Evolutionary conservation across 2,329 filamentous ascomycete genomes (phyloP).

Genomic region (Emericellopsis cladophorae): DNA sequence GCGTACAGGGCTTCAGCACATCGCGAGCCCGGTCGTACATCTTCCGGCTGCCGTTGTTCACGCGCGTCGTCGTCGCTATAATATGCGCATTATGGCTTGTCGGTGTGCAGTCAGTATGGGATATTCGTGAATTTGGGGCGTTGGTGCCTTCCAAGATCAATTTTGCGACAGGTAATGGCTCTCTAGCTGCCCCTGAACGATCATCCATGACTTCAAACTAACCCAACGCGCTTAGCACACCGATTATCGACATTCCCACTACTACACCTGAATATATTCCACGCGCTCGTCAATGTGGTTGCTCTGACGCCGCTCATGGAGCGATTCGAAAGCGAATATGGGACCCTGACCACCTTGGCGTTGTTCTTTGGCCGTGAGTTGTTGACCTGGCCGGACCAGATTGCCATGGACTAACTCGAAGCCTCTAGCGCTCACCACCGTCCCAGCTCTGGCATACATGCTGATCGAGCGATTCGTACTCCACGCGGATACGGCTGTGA

Average conservation of each 20-base stretch:
- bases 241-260: slow-evolving; percentile 86
- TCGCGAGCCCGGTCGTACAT: slow-evolving; percentile 68
- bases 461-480: slow-evolving; percentile 65
- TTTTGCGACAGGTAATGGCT: slow-evolving; percentile 48
- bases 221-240: slow-evolving; percentile 43
- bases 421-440: slow-evolving; percentile 54
- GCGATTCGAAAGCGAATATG: slow-evolving; percentile 85
- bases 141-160: slow-evolving; percentile 67
- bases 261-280: slow-evolving; percentile 70
- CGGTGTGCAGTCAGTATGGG: slow-evolving; percentile 56
- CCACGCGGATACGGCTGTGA: slow-evolving; percentile 56
- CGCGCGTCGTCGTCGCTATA: slow-evolving; percentile 53
- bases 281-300: slow-evolving; percentile 66
- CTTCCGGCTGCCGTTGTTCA: slow-evolving; percentile 77
- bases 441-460: slow-evolving; percentile 74
- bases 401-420: slow-evolving; percentile 2
- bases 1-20: slow-evolving; percentile 46
- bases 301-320: slow-evolving; percentile 81
- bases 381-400: neutral
- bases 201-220: neutral
- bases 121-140: slow-evolving; percentile 64
- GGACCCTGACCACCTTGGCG: slow-evolving; percentile 75
- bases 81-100: slow-evolving; percentile 54
- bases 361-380: slow-evolving; percentile 86
- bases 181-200: too few species aligned